Base-by-base conservation (phyloP, 352 stramenopile species). In the Phytophthora idaei region DNA sequence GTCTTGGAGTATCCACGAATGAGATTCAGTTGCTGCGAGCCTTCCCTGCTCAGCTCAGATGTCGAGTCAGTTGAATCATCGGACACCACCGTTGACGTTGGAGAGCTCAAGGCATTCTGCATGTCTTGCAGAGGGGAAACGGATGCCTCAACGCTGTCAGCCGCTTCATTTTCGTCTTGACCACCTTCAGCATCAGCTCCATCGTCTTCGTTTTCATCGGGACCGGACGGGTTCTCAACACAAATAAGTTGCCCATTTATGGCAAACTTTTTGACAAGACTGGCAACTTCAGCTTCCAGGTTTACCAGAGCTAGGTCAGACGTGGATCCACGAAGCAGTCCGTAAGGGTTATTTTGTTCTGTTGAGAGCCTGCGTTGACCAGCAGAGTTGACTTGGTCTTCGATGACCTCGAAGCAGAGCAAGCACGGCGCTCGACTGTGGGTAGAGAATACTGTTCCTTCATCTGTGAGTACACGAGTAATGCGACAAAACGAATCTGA, bases 361-460 rank as follows among this genome's bases (percentile, higher is more conserved):
- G 27, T 56, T 1, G 49, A 66, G n/a, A 69, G 36, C n/a, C n/a
- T 60, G 52, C 81, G 77, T 12, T 90, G 77, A 2, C 77, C 77
- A 9, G 73, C 76, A 45, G 74, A 81, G 51, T 91, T 91, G 3
- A 87, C 76, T 57, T 85, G 74, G n/a, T 93, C 84, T 63, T 91
- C 73, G 36, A 93, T 85, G 32, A 92, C 85, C 56, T 93, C 85
- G 48, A 93, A 93, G 58, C 81, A 92, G 12, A 94, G 55, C 60
- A 94, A 57, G 42, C 83, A 91, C 4, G 85, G 85, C 0, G 85
- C 83, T 27, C 85, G 77, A 31, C 82, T 91, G 57, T 92, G 83
- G 1, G 85, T 94, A n/a, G 83, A 92, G 50, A 94, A 94, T 1
- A 94, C 85, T 3, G 82, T 92, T 6, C 85, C 83, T 85, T 94